Evolutionary conservation across 306 rosid species (phyloP).

Genomic region (Trifolium pratense): DNA sequence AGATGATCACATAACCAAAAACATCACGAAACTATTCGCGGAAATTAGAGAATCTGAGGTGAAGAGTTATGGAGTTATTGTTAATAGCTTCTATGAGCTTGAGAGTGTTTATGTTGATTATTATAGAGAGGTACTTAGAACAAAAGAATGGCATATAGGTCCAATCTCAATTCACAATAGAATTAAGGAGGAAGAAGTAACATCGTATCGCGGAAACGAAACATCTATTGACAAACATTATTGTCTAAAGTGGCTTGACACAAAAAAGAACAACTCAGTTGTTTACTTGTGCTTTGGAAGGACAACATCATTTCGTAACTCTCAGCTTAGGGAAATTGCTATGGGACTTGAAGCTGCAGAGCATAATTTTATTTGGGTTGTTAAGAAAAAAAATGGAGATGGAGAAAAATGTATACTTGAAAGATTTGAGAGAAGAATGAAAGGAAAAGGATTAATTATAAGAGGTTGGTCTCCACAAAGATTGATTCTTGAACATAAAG

Average conservation of each 20-base stretch:
- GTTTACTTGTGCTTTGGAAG: slow-evolving; percentile 64
- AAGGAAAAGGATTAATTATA: slow-evolving; percentile 49
- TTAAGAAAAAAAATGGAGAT: slow-evolving; percentile 25
- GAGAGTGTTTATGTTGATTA: slow-evolving; percentile 56
- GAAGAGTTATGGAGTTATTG: slow-evolving; percentile 55
- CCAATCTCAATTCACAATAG: slow-evolving; percentile 51
- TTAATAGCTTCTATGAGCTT: slow-evolving; percentile 65
- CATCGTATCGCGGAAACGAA: slow-evolving; percentile 25
- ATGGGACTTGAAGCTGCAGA: slow-evolving; percentile 58
- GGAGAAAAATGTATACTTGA: slow-evolving; percentile 43
- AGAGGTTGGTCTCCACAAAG: slow-evolving; percentile 60
- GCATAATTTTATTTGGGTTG: slow-evolving; percentile 57
- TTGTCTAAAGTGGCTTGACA: slow-evolving; percentile 49
- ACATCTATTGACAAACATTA: slow-evolving; percentile 2
- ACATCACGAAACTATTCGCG: not conserved
- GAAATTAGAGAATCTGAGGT: slow-evolving; percentile 14
- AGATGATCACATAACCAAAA: not conserved
- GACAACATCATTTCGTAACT: slow-evolving; percentile 31
- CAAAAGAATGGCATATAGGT: slow-evolving; percentile 66
- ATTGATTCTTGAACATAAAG: slow-evolving; percentile 48
- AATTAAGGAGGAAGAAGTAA: not conserved
- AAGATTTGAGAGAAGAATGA: slow-evolving; percentile 52
- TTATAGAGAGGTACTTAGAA: slow-evolving; percentile 43
- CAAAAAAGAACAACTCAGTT: slow-evolving; percentile 48
- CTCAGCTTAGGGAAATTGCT: slow-evolving; percentile 62